These are phyloP conservation scores for Lactuca saligna DNA, from an alignment of 129 eudicot genomes.

Conservation along the genomic window DNA sequence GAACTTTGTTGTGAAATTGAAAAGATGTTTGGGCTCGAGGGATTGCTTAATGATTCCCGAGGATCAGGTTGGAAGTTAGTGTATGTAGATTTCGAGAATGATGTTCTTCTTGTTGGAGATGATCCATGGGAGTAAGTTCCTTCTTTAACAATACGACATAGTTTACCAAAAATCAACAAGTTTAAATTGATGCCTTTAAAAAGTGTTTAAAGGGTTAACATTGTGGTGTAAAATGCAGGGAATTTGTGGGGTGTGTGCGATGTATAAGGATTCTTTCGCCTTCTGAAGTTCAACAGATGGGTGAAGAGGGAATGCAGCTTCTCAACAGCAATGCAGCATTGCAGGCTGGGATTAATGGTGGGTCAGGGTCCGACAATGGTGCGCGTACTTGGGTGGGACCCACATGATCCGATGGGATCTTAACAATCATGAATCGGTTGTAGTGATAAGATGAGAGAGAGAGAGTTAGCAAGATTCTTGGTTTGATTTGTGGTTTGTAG, in stretches of 20 bases:
- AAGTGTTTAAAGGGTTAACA: not conserved
- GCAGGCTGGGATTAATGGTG: conserved; percentile 38
- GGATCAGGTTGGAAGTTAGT: conserved; percentile 97
- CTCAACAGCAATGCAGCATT: conserved; percentile 68
- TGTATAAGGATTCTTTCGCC: conserved; percentile 94
- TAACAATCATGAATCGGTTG: not conserved
- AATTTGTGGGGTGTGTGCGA: conserved; percentile 83
- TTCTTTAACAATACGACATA: not conserved
- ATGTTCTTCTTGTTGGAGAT: conserved; percentile 95
- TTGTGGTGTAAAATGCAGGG: conserved; percentile 48
- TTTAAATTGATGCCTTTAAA: too few species aligned
- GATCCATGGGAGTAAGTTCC: conserved; percentile 99
- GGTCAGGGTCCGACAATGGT: conserved; percentile 28
- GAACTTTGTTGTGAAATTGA: conserved; percentile 81
- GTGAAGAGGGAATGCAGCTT: conserved; percentile 97
- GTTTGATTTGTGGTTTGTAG: conserved; percentile 39
- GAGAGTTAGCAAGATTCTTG: conserved; percentile 15
- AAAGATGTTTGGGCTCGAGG: conserved; percentile 95
- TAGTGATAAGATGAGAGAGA: not conserved
- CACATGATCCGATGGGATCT: conserved; percentile 10
- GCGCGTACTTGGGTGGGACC: conserved; percentile 40
- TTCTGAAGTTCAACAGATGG: conserved; percentile 93
- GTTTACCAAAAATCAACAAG: too few species aligned
- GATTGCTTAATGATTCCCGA: conserved; percentile 76
- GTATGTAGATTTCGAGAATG: conserved; percentile 92